Evolutionary conservation across 2,329 filamentous ascomycete species (phyloP), one percentile per base, ranked within the genome.

Genomic region (Aspergillus intermedius): DNA sequence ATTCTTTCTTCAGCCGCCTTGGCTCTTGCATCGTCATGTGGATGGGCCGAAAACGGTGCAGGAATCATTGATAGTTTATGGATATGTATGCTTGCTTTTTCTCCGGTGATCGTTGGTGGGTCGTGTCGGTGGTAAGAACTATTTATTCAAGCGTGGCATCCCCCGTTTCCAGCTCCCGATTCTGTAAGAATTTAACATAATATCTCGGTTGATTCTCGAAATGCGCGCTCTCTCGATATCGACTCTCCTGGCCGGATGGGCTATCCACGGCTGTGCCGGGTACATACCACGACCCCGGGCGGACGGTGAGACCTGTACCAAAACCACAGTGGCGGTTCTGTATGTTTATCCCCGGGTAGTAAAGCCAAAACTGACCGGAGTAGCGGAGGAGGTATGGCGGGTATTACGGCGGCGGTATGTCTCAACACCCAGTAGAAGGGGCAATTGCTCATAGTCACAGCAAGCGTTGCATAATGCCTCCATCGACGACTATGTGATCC

Each of bases 401-500:
- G 82, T 5, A 79, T 86, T 37, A 79, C 82, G 10, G 80, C 82
- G 12, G 82, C 82, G 19, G 73, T 76, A 62, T 51, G 70, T 54
- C 12, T 17, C 9, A 17, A 19, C n/a, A 34, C 4, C 21, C 6
- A 12, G 17, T 2, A 12, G 8, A 13, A 0, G 3, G 17, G 19
- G 15, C 15, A 15, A 22, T 17, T 35, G 6, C 13, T 21, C 6
- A 42, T 46, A 21, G 49, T 53, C 44, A 37, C 50, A 76, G 73
- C 81, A 86, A 73, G 75, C 82, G 3, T 63, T 87, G 5, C 65
- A 73, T 4, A 83, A 86, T 47, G 74, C 76, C 2, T 84, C 81
- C 0, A 68, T 86, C 5, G 67, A 73, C 0, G 82, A 87, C 50
- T 86, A 87, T 50, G 46, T 86, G 6, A 81, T 87, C 42, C 63